A percentile compares a stretch with the other conserved stretches of the same genome.
Conservation (phyloP, 805 yeast species). For the Metschnikowia cerradonensis region DNA sequence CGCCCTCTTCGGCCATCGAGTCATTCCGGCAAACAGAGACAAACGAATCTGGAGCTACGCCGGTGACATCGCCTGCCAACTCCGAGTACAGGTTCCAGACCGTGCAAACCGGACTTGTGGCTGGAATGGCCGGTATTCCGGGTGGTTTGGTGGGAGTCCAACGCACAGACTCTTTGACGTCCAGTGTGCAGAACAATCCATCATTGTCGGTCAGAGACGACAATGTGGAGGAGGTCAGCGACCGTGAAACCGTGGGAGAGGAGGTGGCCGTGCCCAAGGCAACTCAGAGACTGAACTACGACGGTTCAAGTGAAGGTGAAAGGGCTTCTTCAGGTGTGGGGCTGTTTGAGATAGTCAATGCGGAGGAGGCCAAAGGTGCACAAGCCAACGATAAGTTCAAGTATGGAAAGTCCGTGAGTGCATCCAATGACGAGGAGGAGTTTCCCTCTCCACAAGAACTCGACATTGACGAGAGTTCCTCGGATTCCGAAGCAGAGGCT, state of each 20-base stretch:
- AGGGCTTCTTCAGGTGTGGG: slow-evolving; percentile 44
- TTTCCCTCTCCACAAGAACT: slow-evolving; percentile 62
- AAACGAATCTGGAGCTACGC: slow-evolving; percentile 39
- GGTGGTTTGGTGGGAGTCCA: slow-evolving; percentile 44
- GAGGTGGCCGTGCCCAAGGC: slow-evolving; percentile 4
- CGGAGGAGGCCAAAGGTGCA: slow-evolving; percentile 40
- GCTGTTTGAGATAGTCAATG: slow-evolving; percentile 52
- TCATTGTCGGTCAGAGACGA: slow-evolving; percentile 87
- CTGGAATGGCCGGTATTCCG: slow-evolving; percentile 41
- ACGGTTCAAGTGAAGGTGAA: slow-evolving; percentile 31
- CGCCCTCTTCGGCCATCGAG: slow-evolving; percentile 30
- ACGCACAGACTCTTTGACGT: slow-evolving; percentile 78
- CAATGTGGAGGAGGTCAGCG: slow-evolving; percentile 41
- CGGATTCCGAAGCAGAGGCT: slow-evolving; percentile 29
- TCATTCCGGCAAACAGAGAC: slow-evolving; percentile 24
- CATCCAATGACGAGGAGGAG: slow-evolving; percentile 35
- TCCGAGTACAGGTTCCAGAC: slow-evolving; percentile 46
- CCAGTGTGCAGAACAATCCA: slow-evolving; percentile 89
- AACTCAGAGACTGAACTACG: slow-evolving; percentile 7
- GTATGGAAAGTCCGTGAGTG: neutral
- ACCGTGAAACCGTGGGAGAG: slow-evolving; percentile 36
- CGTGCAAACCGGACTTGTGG: slow-evolving; percentile 29
- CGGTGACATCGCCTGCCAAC: slow-evolving; percentile 45
- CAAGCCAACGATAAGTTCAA: neutral
- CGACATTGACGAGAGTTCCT: slow-evolving; percentile 49